A percentile compares a stretch with the other conserved stretches of the same genome.
These are phyloP conservation scores for Rhizopus stolonifer DNA, from an alignment of 371 early-diverging fungal species.

Conservation along the genomic window DNA sequence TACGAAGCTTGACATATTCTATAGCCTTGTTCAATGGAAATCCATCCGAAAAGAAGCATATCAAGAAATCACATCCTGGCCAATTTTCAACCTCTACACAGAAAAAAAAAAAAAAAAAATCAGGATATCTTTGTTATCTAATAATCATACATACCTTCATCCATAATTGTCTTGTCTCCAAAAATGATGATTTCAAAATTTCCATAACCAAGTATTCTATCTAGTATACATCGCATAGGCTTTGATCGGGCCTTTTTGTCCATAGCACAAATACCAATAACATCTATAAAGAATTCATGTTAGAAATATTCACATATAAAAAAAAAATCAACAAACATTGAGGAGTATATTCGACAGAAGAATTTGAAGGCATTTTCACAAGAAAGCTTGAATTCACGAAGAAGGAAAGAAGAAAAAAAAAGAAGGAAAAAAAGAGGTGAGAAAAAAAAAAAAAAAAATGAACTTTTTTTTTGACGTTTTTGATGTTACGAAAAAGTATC, in stretches of 20 bases:
- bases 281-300: conserved; percentile 53
- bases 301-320: too few species aligned
- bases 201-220: conserved; percentile 70
- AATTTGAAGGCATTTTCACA: not conserved
- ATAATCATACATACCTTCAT: conserved; percentile 67
- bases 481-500: too few species aligned
- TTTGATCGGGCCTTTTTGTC: conserved; percentile 94
- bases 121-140: conserved; percentile 1
- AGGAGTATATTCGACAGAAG: not conserved
- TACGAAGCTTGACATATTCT: conserved; percentile 78
- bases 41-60: conserved; percentile 94
- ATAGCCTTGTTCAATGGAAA: conserved; percentile 96
- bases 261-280: conserved; percentile 91
- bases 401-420: too few species aligned
- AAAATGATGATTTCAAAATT: conserved; percentile 90
- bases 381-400: too few species aligned
- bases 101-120: conserved; percentile 2
- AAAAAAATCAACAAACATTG: not conserved
- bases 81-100: conserved; percentile 76
- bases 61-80: conserved; percentile 96
- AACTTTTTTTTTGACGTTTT: too few species aligned
- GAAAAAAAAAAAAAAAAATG: too few species aligned
- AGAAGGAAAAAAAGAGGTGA: too few species aligned
- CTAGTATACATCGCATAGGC: conserved; percentile 94
- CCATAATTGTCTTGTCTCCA: conserved; percentile 95